Evolutionary conservation across 306 rosid genomes (phyloP), one percentile per base, ranked within the genome.

Genomic region (Vigna hirtella): DNA sequence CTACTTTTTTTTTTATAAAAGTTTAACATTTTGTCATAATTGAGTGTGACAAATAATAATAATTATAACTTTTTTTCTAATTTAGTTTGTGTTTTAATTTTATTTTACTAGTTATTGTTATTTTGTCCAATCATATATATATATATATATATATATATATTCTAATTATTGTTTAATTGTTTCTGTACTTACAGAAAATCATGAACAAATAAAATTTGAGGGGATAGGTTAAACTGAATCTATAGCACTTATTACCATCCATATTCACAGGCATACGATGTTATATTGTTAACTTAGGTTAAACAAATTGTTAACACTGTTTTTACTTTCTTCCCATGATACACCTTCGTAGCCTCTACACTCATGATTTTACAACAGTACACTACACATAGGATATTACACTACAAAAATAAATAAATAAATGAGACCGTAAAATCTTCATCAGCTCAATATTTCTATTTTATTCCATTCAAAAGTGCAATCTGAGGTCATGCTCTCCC

Each of bases 401-500:
- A 73, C 12, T 74, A 73, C 50, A 10, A 59, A 45, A 53, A 45
- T 17, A 68, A 67, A 56, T 30, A 70, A 74, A 40, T 57, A 42
- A 79, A 79, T 42, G 82, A 48, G 16, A 63, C 83, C 17, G n/a
- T 22, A 78, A 45, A 48, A 2, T 55, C 73, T 66, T 49, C 66
- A 32, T 57, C 38, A 62, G 63, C 32, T 40, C 14, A 9, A 2
- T 70, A 13, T 26, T 70, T 43, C 13, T 38, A 9, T 73, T 36
- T 61, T 36, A 59, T 77, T 32, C 79, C 76, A 53, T 51, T 14
- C n/a, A n/a, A 51, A 49, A 58, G 6, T 17, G 20, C 26, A 66
- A 45, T 42, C 36, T 55, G 48, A 17, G 74, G 50, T 85, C 82
- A 85, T 17, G 84, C 89, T 77, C 82, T 86, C 30, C 85, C 83